Evolutionary conservation across 176 grass and related monocot genomes (phyloP).

Genomic region (bread wheat (Triticum aestivum)): DNA sequence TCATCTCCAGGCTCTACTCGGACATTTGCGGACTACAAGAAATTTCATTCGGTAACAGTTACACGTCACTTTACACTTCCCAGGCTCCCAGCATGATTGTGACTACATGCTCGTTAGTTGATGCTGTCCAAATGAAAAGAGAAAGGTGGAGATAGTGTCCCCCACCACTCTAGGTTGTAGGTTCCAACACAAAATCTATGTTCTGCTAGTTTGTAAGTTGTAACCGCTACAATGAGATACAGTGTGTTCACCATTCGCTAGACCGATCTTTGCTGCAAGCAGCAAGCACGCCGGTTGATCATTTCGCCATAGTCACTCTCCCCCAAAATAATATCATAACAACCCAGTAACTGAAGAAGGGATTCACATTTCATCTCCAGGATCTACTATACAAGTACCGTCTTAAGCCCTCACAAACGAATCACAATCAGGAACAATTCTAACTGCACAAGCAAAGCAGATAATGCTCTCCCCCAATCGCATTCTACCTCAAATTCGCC

Average conservation of each 20-base stretch:
- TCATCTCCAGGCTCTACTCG: neutral
- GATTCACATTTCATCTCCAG: neutral
- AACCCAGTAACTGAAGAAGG: neutral
- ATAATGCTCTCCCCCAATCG: neutral
- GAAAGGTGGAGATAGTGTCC: neutral
- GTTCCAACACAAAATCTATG: neutral
- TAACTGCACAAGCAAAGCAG: neutral
- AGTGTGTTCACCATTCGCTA: neutral
- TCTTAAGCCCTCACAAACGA: neutral
- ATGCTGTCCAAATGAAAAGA: neutral
- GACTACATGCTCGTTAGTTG: neutral
- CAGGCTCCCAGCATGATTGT: neutral
- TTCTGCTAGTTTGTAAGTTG: neutral
- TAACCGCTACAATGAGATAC: neutral
- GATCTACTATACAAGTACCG: neutral
- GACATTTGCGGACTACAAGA: neutral
- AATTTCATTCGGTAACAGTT: neutral
- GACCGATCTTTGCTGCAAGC: neutral
- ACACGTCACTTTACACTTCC: neutral
- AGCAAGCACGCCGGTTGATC: neutral
- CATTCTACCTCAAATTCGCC: constrained; percentile 11
- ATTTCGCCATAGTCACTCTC: neutral
- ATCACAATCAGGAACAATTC: constrained; percentile 6
- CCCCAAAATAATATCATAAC: neutral
- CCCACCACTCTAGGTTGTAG: neutral